Base-by-base conservation (phyloP, 2,329 filamentous ascomycete genomes). In the Penicillium griseofulvum region DNA sequence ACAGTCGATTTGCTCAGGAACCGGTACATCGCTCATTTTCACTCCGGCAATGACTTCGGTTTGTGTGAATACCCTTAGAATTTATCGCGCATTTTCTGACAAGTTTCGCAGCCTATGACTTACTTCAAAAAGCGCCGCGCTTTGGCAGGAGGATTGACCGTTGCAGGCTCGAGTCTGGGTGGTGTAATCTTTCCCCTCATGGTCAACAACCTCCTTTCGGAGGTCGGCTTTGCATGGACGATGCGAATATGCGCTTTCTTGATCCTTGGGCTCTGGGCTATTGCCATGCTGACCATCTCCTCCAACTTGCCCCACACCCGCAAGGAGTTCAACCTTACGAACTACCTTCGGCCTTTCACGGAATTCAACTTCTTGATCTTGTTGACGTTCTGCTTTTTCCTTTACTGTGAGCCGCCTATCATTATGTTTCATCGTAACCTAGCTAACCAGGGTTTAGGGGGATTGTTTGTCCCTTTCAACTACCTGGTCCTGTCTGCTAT, bases 141-240 rank as follows among this genome's bases (percentile, higher is more conserved):
- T 34, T 69, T 75, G 43, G 80, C 79, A 31, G 76, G 79, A 22
- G 80, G 80, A 17, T 70, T 82, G 63, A 73, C 79, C 64, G 76
- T 77, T 4, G 75, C 78, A 5, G 80, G 80, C 16, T 50, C 76
- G 0, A 80, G 77, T 0, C 61, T 82, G 8, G 80, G 80, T n/a
- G 80, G 80, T 33, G 78, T 85, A n/a, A 75, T 83, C 43, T 77
- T 83, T 34, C 82, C 83, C 2, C 82, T 84, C 62, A 81, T 85
- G 76, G 76, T 83, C 33, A 70, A 76, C 3, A 75, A 76, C 36
- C 69, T 84, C 38, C 78, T 84, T 44, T 71, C 72, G 0, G 33
- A 73, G 45, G 68, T 81, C 57, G 78, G 82, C 54, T 79, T 82
- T 64, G 65, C 72, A 54, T 84, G 80, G 82, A 69, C 78, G 7